Evolutionary conservation across 2,329 filamentous ascomycete genomes (phyloP).

Genomic region (Calonectria leucothoes): DNA sequence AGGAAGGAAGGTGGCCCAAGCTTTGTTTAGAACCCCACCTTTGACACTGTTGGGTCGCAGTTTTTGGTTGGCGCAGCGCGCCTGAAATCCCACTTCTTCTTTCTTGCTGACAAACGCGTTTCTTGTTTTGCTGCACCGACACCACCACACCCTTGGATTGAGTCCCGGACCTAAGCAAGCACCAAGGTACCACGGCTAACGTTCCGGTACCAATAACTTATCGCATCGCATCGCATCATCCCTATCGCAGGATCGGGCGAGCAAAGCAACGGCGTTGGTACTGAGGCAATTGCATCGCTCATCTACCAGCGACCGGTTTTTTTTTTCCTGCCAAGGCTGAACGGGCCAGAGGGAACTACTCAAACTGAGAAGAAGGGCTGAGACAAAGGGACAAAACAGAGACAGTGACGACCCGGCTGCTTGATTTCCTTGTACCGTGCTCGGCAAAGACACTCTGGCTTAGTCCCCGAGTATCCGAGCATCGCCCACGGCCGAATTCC

Average conservation of each 20-base stretch:
- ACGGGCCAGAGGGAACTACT: background rate
- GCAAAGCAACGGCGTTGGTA: background rate
- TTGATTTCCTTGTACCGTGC: background rate
- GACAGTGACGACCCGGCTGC: background rate
- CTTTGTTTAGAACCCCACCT: constrained; percentile 2
- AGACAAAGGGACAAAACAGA: constrained; percentile 5
- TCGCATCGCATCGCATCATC: background rate
- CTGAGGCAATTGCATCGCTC: constrained; percentile 6
- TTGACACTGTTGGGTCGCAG: background rate
- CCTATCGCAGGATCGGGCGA: background rate
- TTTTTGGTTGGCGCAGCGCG: constrained; percentile 8
- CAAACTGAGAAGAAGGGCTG: constrained; percentile 4
- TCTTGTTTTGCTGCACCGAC: constrained; percentile 24
- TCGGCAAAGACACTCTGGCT: constrained; percentile 7
- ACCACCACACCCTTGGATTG: background rate
- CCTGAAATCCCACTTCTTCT: constrained; percentile 4
- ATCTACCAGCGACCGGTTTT: background rate
- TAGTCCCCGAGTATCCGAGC: constrained; percentile 5
- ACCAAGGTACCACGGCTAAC: constrained; percentile 3
- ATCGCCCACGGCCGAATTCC: constrained; percentile 7
- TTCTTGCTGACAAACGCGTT: constrained; percentile 43
- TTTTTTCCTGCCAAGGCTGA: background rate
- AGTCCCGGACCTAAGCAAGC: background rate
- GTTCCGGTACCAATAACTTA: background rate
- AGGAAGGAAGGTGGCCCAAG: constrained; percentile 14